Evolutionary conservation across 768 basidiomycete genomes (phyloP).

Genomic region (Mycena belliarum): DNA sequence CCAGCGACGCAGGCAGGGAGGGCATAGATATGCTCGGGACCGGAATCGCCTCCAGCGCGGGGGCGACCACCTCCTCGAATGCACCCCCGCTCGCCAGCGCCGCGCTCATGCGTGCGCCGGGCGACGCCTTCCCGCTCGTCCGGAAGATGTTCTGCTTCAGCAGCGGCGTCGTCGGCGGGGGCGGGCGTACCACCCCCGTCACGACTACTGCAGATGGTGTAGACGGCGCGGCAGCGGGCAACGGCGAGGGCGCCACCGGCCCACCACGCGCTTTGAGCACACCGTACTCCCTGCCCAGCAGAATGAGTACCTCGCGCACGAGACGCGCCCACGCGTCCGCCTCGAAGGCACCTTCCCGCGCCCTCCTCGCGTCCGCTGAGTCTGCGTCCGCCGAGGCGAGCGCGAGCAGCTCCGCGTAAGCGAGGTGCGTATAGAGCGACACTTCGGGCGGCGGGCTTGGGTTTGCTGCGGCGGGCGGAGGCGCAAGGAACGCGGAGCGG

Average conservation of each 20-base stretch:
- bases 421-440: constrained; percentile 57
- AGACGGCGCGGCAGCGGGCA: constrained; percentile 24
- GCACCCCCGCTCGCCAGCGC: constrained; percentile 64
- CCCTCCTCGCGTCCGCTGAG: constrained; percentile 28
- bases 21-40: constrained; percentile 30
- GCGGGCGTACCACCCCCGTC: constrained; percentile 14
- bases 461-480: constrained; percentile 35
- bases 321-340: constrained; percentile 58
- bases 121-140: constrained; percentile 45
- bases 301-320: constrained; percentile 56
- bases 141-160: constrained; percentile 47
- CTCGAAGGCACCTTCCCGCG: constrained; percentile 21
- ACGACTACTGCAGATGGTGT: not conserved
- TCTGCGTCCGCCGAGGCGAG: constrained; percentile 41
- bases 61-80: constrained; percentile 44
- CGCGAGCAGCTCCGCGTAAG: constrained; percentile 61
- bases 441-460: constrained; percentile 49
- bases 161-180: constrained; percentile 26
- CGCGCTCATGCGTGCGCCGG: constrained; percentile 52
- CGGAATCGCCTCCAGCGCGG: constrained; percentile 32
- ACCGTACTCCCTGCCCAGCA: constrained; percentile 72
- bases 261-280: constrained; percentile 59
- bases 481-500: not conserved
- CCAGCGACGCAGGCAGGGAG: no score
- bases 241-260: no score